Evolutionary conservation across 306 rosid genomes (phyloP).

Genomic region (Begonia peltatifolia): DNA sequence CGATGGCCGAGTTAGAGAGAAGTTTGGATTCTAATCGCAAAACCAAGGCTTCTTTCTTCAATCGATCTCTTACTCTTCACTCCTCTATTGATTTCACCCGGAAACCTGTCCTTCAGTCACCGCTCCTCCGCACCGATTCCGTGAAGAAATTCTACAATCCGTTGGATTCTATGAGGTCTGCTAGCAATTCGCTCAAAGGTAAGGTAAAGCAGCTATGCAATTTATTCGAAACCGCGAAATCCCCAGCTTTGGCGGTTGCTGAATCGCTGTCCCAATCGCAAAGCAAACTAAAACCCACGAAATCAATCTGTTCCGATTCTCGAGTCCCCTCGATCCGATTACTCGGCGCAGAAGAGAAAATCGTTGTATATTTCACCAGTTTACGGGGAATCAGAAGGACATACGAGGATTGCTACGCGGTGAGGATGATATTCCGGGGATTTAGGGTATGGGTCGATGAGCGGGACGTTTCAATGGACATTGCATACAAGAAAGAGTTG

Average conservation of each 20-base stretch:
- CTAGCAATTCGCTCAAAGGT: slow-evolving; percentile 46
- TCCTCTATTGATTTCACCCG: slow-evolving; percentile 18
- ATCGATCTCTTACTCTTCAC: slow-evolving; percentile 50
- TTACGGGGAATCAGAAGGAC: slow-evolving; percentile 80
- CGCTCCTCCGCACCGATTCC: slow-evolving; percentile 47
- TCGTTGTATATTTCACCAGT: slow-evolving; percentile 72
- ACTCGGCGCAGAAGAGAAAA: slow-evolving; percentile 55
- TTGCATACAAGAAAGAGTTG: slow-evolving; percentile 49
- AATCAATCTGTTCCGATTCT: slow-evolving; percentile 24
- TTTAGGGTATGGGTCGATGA: slow-evolving; percentile 94
- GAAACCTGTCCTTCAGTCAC: slow-evolving; percentile 23
- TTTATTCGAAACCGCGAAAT: slow-evolving; percentile 41
- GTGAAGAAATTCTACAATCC: slow-evolving; percentile 36
- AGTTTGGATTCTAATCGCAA: slow-evolving; percentile 25
- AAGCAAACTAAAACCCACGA: slow-evolving; percentile 25
- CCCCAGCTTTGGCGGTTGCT: slow-evolving; percentile 7
- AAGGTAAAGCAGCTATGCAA: slow-evolving; percentile 70
- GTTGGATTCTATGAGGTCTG: slow-evolving; percentile 43
- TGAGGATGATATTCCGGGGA: slow-evolving; percentile 62
- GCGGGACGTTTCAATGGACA: slow-evolving; percentile 81
- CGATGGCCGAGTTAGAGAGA: slow-evolving; percentile 33
- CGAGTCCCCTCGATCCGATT: slow-evolving; percentile 27
- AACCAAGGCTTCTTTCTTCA: slow-evolving; percentile 50
- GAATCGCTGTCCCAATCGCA: slow-evolving; percentile 18
- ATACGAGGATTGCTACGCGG: slow-evolving; percentile 80